phyloP scores from a whole-genome alignment of 495 filamentous ascomycete genomes.

The Cladorrhinum samala region DNA sequence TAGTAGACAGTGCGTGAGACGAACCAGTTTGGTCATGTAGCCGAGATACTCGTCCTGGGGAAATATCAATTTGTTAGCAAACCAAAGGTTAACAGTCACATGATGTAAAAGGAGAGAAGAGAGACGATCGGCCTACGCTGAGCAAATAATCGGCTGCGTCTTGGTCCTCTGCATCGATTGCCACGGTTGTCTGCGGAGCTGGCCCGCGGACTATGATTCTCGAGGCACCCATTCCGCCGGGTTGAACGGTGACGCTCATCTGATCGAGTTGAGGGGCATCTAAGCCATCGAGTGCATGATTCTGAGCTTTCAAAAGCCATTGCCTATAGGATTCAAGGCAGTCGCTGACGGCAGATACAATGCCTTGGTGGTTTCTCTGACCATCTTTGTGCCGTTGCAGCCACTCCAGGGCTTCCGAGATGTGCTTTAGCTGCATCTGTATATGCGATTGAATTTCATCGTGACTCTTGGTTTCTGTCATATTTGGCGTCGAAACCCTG shows the following conservation, averaged over 20 bases:
- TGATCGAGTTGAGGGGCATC: not conserved
- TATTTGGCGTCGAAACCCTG: too few relatives aligned
- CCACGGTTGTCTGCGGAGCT: not conserved
- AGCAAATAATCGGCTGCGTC: slow-evolving; percentile 1
- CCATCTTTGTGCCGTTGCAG: not conserved
- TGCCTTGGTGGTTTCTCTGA: not conserved
- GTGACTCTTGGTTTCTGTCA: too few relatives aligned
- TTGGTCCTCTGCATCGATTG: slow-evolving; percentile 8
- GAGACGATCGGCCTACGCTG: slow-evolving; percentile 15
- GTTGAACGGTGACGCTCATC: not conserved
- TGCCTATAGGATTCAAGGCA: slow-evolving; percentile 4
- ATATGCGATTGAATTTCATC: not conserved
- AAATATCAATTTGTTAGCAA: not conserved
- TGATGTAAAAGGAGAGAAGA: not conserved
- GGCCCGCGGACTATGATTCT: slow-evolving; percentile 1
- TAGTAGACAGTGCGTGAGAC: not conserved
- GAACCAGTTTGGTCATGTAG: slow-evolving; percentile 14
- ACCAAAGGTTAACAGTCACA: too few relatives aligned
- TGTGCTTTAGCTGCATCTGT: slow-evolving; percentile 8
- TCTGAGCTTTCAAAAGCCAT: not conserved
- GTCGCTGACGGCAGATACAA: not conserved
- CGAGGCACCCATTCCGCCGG: not conserved
- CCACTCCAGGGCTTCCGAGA: slow-evolving; percentile 11
- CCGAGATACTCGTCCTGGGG: slow-evolving; percentile 17
- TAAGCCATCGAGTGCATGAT: not conserved